Percentiles rank a stretch among this genome's conserved stretches.
Evolutionary conservation across 129 eudicot species (phyloP).

Genomic region (Escallonia herrerae): DNA sequence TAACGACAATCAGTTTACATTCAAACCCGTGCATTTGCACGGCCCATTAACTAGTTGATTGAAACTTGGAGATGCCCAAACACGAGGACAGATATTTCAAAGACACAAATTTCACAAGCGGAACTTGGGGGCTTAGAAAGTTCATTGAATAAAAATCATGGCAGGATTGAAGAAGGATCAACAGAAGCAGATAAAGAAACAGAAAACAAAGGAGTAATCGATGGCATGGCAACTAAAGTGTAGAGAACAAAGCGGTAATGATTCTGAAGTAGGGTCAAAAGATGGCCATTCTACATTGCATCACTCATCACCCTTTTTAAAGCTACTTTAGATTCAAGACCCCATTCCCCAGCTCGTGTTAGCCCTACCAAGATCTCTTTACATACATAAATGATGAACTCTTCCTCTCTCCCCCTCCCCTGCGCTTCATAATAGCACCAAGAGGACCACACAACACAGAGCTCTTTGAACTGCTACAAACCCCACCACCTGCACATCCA

Average conservation of each 20-base stretch:
- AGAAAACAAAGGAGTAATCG: conserved; percentile 2
- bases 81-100: neutral
- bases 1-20: too few relatives aligned
- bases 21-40: too few relatives aligned
- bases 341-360: conserved; percentile 10
- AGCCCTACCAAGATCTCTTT: conserved; percentile 15
- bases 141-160: neutral
- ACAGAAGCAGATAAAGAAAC: conserved; percentile 1
- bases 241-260: conserved; percentile 34
- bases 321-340: conserved; percentile 58
- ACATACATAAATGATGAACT: conserved; percentile 24
- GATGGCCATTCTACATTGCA: conserved; percentile 24
- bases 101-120: neutral
- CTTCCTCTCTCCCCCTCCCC: conserved; percentile 28
- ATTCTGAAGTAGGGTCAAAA: conserved; percentile 52
- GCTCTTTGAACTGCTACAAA: conserved; percentile 34
- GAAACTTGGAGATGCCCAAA: too few relatives aligned
- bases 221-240: neutral
- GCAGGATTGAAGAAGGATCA: neutral
- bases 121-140: neutral
- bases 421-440: conserved; percentile 33
- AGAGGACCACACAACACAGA: conserved; percentile 30
- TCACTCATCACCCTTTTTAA: conserved; percentile 31
- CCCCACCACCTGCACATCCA: conserved; percentile 67
- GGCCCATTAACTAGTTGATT: too few relatives aligned